Evolutionary conservation across 352 stramenopile genomes (phyloP).

Genomic region (Phytophthora pisi): DNA sequence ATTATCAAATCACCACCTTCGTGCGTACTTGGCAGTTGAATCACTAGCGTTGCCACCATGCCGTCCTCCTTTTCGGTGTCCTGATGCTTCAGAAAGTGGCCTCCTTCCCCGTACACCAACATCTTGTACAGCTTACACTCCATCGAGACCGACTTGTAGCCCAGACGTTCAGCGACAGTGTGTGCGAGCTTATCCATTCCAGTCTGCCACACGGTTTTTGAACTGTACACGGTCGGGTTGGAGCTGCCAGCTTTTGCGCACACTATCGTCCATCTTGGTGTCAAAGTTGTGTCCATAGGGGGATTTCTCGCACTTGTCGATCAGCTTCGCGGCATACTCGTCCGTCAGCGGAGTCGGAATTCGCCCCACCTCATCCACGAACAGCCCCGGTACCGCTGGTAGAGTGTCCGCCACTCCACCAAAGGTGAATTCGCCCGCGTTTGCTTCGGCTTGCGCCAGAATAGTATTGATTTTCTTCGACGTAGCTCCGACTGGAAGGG

Average conservation of each 20-base stretch:
- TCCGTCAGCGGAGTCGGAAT: conserved; percentile 1
- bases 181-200: not conserved
- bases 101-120: conserved; percentile 2
- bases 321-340: conserved; percentile 4
- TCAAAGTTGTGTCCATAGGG: conserved; percentile 1
- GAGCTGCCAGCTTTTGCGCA: conserved; percentile 8
- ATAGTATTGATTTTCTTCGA: not conserved
- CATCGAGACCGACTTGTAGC: not conserved
- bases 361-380: not conserved
- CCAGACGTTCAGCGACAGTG: not conserved
- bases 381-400: not conserved
- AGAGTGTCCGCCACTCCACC: conserved; percentile 1
- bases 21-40: not conserved
- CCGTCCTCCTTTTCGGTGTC: not conserved
- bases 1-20: not conserved
- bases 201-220: not conserved
- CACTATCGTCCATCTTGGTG: conserved; percentile 6
- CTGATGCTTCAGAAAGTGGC: not conserved
- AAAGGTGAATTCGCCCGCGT: conserved; percentile 4
- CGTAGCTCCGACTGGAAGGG: not conserved
- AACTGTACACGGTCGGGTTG: not conserved
- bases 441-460: not conserved
- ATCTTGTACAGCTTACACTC: conserved; percentile 2
- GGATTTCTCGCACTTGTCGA: conserved; percentile 5
- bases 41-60: not conserved